phyloP scores from a whole-genome alignment of 805 yeast genomes.

The Maudiozyma saulgeensis region DNA sequence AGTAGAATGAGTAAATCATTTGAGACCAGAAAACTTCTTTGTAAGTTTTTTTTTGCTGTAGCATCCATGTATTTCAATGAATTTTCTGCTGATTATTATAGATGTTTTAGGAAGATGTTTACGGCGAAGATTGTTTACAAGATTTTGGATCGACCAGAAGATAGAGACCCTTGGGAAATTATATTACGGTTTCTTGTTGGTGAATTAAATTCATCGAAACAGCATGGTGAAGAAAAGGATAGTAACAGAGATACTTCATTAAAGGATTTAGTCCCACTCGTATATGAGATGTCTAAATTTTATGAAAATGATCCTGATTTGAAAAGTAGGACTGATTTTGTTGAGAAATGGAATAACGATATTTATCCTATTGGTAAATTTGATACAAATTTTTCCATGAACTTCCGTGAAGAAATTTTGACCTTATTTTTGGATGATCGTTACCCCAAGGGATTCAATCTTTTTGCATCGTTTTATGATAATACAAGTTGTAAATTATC shows the following conservation, averaged over 20 bases:
- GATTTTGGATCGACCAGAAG: conserved; percentile 15
- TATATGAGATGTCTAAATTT: conserved; percentile 1
- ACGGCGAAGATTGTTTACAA: conserved; percentile 22
- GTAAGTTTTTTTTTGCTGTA: conserved; percentile 14
- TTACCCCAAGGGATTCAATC: conserved; percentile 10
- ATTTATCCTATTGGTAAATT: conserved; percentile 13
- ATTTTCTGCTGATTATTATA: conserved; percentile 23
- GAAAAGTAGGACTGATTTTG: conserved; percentile 1
- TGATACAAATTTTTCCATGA: conserved; percentile 7
- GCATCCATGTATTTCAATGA: conserved; percentile 25
- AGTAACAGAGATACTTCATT: conserved; percentile 4
- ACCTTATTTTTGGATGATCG: conserved; percentile 9
- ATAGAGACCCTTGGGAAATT: conserved; percentile 20
- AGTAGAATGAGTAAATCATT: conserved; percentile 9
- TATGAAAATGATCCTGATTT: not conserved
- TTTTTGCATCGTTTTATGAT: conserved; percentile 23
- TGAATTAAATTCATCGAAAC: conserved; percentile 8
- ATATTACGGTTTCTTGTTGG: conserved; percentile 18
- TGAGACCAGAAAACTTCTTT: conserved; percentile 9
- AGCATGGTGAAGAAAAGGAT: not conserved
- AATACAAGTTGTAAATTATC: conserved; percentile 13
- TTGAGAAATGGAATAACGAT: conserved; percentile 12
- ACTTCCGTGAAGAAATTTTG: conserved; percentile 12
- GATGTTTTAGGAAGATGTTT: conserved; percentile 25
- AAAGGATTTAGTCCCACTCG: conserved; percentile 2